Evolutionary conservation across 164 flowering plant genomes (phyloP).

Genomic region (Vitis amurensis): DNA sequence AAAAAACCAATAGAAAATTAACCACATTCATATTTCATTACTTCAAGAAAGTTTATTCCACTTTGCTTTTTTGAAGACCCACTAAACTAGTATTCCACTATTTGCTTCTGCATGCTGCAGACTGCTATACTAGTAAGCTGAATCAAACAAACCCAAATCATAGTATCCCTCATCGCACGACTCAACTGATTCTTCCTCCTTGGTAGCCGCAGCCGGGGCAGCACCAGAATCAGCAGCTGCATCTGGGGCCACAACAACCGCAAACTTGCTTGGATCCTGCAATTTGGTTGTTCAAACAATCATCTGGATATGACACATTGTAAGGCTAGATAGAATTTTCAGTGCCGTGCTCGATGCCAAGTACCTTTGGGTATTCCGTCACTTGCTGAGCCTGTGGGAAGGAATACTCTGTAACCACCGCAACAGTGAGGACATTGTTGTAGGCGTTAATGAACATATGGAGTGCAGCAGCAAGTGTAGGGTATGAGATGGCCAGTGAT

Average conservation of each 20-base stretch:
- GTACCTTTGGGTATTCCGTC: constrained; percentile 50
- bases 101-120: no score
- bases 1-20: no score
- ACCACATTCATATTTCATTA: no score
- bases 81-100: no score
- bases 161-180: constrained; percentile 43
- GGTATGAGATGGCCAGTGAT: constrained; percentile 59
- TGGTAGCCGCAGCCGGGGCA: constrained; percentile 29
- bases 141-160: constrained; percentile 32
- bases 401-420: constrained; percentile 56
- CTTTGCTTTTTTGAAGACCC: no score
- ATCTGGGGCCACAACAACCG: constrained; percentile 41
- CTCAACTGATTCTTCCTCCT: constrained; percentile 50
- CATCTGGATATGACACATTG: neutral
- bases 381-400: constrained; percentile 72
- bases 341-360: no score
- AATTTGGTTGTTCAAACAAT: neutral
- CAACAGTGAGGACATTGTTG: constrained; percentile 64
- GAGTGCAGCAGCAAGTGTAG: constrained; percentile 68
- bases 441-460: constrained; percentile 73
- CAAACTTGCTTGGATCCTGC: constrained; percentile 79
- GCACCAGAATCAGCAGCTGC: constrained; percentile 18
- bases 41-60: no score
- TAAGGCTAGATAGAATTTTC: no score
- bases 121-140: neutral